A percentile compares a stretch with the other conserved stretches of the same genome.
phyloP scores from a whole-genome alignment of 352 stramenopile species.

The Phytophthora sansomeana region DNA sequence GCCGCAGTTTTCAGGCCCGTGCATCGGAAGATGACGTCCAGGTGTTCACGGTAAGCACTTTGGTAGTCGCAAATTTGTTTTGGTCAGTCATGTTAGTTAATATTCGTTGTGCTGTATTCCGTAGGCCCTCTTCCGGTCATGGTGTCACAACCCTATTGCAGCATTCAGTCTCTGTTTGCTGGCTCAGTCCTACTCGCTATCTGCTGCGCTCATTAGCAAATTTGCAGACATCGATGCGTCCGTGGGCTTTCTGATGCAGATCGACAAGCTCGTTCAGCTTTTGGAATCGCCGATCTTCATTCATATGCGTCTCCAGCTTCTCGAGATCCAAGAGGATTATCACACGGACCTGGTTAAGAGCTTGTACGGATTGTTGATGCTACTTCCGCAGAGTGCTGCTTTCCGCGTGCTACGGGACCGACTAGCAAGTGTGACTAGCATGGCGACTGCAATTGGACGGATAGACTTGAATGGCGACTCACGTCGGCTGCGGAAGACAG shows the following conservation, averaged over 20 bases:
- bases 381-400: conserved; percentile 94
- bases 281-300: conserved; percentile 99
- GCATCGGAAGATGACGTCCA: conserved; percentile 80
- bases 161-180: conserved; percentile 98
- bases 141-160: conserved; percentile 98
- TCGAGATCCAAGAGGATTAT: conserved; percentile 96
- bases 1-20: conserved; percentile 76
- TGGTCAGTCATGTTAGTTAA: neutral
- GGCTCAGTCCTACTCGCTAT: conserved; percentile 98
- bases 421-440: conserved; percentile 87
- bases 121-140: conserved; percentile 86
- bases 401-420: conserved; percentile 87
- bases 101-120: conserved; percentile 3
- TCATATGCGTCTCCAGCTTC: conserved; percentile 97
- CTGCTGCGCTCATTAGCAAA: conserved; percentile 95
- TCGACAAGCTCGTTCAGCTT: conserved; percentile 99
- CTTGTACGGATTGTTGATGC: conserved; percentile 97
- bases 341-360: conserved; percentile 97
- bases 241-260: conserved; percentile 99
- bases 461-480: conserved; percentile 64
- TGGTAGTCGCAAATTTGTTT: neutral
- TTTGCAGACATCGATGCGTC: conserved; percentile 98
- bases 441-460: conserved; percentile 84
- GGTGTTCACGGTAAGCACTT: conserved; percentile 64
- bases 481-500: conserved; percentile 26